Evolutionary conservation across 352 stramenopile genomes (phyloP), one percentile per base, ranked within the genome.

Genomic region (Phytophthora cactorum): DNA sequence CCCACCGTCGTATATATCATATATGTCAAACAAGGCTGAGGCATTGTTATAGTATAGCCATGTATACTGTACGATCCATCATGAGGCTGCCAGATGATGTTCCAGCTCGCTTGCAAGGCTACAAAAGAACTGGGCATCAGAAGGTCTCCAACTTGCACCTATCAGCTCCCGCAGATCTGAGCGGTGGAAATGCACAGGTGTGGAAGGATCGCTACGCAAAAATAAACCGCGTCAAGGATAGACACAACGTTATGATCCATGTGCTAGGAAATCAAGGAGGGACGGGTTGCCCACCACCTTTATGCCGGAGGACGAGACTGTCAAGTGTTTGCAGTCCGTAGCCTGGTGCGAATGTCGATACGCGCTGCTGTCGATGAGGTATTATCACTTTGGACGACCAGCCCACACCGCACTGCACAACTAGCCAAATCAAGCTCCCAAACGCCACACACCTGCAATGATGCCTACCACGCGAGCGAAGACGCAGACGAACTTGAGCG

Each of bases 381-480:
- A 75, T 69, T 75, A 53, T 74, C 59, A 15, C 39, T 59, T 77
- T 68, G 36, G 64, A 67, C 52, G n/a, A 46, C 45, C 49, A 39
- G 54, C 43, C 38, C 43, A 22, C 64, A 77, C 27, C 9, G 28
- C 59, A 50, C 53, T 9, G 12, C 28, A 44, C n/a, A 31, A 45
- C 22, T 15, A 45, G n/a, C 12, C 6, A 45, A 45, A 17, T 15
- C 39, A 17, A 17, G 8, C 3, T 52, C 27, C 31, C 10, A 14
- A 51, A 43, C 12, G 34, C n/a, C 17, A 52, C 12, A 34, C 51
- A 43, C 14, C 52, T 63, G 25, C 36, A 49, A 77, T 70, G 69
- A 64, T 70, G 55, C 59, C 59, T 28, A 64, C 32, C 28, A 61
- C 66, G 4, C 81, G 80, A 66, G 72, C 64, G 15, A 80, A 81